Evolutionary conservation across 2,329 filamentous ascomycete genomes (phyloP), one percentile per base, ranked within the genome.

Genomic region (Ampelomyces quisqualis): DNA sequence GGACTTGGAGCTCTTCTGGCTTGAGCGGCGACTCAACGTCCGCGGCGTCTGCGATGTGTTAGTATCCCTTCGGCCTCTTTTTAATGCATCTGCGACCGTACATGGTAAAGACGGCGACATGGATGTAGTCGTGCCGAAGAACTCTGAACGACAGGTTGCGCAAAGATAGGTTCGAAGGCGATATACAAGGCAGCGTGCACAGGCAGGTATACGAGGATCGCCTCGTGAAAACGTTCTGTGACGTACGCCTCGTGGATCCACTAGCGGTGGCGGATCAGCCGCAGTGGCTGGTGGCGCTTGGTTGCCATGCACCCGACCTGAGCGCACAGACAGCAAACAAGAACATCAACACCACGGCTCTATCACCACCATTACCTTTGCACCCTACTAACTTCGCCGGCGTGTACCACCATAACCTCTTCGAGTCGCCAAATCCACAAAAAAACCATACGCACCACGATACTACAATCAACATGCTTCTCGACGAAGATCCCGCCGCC

Each of bases 1-100:
- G 79, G 49, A 97, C 93, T 69, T 90, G 84, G 46, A 98, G 85
- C 72, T 98, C 93, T 35, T 88, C 86, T 41, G 88, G 82, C 73
- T 93, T 94, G 50, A 98, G 80, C 55, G 93, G 88, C 66, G 89
- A 95, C 77, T 98, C 93, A 61, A 93, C 93, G 74, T 98, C 93
- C 57, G 94, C 90, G 64, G 93, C 93, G 77, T 97, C 93, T 97
- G 73, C 24, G 42, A 11, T 23, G 29, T 39, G 54, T 70, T 46
- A 62, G 61, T 49, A 28, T 38, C 30, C 45, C 30, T 38, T 34
- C 37, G 29, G 10, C n/a, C 24, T 11, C 19, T 22, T 13, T 21
- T 20, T 5, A 29, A 17, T 8, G 27, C 5, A 26, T 30, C 20
- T 27, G 10, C 23, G 21, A 23, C 26, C 64, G 51, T 37, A 68